These are phyloP conservation scores for Penicillium digitatum DNA, from an alignment of 2,329 filamentous ascomycete species.

Conservation along the genomic window DNA sequence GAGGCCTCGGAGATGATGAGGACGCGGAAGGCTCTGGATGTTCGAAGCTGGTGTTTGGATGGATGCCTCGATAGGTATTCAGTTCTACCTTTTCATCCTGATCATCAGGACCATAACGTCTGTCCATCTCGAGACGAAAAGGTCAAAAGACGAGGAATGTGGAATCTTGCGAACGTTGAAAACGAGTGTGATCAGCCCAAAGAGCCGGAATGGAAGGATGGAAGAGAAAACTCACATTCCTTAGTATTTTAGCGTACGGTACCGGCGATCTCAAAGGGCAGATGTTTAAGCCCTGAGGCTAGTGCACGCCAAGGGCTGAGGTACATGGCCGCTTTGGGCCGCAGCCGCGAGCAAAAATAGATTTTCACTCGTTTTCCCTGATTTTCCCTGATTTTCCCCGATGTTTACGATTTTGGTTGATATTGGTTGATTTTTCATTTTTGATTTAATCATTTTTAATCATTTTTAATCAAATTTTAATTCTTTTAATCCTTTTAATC, in stretches of 20 bases:
- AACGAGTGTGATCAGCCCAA: slow-evolving; percentile 15
- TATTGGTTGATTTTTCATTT: too few species aligned
- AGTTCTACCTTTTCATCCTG: slow-evolving; percentile 30
- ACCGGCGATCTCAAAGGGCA: not conserved
- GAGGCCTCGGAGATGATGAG: slow-evolving; percentile 16
- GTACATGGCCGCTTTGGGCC: not conserved
- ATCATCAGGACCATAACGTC: slow-evolving; percentile 18
- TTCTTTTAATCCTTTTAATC: too few species aligned
- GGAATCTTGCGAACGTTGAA: slow-evolving; percentile 11
- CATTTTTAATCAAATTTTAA: too few species aligned
- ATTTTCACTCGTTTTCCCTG: not conserved
- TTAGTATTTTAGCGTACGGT: not conserved
- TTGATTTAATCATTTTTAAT: too few species aligned
- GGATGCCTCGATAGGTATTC: slow-evolving; percentile 15
- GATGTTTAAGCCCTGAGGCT: not conserved
- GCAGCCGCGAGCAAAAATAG: not conserved
- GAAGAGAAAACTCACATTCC: slow-evolving; percentile 3
- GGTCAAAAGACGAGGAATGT: not conserved
- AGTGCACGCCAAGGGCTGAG: not conserved
- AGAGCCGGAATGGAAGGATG: slow-evolving; percentile 6
- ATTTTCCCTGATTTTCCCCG: too few species aligned
- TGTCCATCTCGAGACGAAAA: slow-evolving; percentile 10
- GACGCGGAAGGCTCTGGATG: slow-evolving; percentile 11
- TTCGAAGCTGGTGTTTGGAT: slow-evolving; percentile 19
- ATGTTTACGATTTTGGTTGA: too few species aligned